These are phyloP conservation scores for Deakozyma indianensis DNA, from an alignment of 805 yeast genomes.

Conservation along the genomic window DNA sequence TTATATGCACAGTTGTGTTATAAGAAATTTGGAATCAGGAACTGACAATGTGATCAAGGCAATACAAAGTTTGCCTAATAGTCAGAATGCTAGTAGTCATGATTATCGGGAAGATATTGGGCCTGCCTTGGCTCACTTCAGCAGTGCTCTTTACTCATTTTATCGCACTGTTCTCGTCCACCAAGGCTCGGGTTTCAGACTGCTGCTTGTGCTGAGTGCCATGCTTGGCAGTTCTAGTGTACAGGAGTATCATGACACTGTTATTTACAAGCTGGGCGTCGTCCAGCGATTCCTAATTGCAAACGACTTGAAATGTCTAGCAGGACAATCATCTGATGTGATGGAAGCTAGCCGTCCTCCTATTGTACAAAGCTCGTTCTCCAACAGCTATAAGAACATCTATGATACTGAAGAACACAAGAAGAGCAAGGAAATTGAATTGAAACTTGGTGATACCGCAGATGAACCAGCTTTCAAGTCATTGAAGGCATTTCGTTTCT, in stretches of 20 bases:
- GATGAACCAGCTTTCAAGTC: slow-evolving; percentile 4
- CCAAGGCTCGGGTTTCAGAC: slow-evolving; percentile 14
- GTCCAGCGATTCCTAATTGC: slow-evolving; percentile 16
- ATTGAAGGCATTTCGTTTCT: slow-evolving; percentile 9
- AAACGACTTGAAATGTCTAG: slow-evolving; percentile 12
- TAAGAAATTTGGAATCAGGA: slow-evolving; percentile 1
- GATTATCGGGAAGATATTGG: slow-evolving; percentile 4
- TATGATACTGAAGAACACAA: slow-evolving; percentile 8
- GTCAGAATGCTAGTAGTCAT: slow-evolving; percentile 2
- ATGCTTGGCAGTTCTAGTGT: slow-evolving; percentile 1
- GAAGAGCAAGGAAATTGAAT: slow-evolving; percentile 9
- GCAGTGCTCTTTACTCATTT: slow-evolving; percentile 9
- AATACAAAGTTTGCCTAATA: slow-evolving; percentile 1
- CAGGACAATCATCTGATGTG: slow-evolving; percentile 6
- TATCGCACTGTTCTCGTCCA: slow-evolving; percentile 12
- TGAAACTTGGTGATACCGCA: slow-evolving; percentile 4
- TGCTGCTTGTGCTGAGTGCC: slow-evolving; percentile 9
- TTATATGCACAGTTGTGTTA: slow-evolving; percentile 8
- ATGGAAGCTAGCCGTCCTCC: slow-evolving; percentile 11
- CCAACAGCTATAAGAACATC: slow-evolving; percentile 2
- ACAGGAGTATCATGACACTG: slow-evolving; percentile 3
- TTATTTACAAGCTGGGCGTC: slow-evolving; percentile 12
- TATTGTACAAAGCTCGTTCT: slow-evolving; percentile 4
- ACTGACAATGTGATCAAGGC: slow-evolving; percentile 4
- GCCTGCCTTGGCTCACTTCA: slow-evolving; percentile 6